These are phyloP conservation scores for Calonectria multiphialidica DNA, from an alignment of 2,329 filamentous ascomycete genomes.

Conservation along the genomic window DNA sequence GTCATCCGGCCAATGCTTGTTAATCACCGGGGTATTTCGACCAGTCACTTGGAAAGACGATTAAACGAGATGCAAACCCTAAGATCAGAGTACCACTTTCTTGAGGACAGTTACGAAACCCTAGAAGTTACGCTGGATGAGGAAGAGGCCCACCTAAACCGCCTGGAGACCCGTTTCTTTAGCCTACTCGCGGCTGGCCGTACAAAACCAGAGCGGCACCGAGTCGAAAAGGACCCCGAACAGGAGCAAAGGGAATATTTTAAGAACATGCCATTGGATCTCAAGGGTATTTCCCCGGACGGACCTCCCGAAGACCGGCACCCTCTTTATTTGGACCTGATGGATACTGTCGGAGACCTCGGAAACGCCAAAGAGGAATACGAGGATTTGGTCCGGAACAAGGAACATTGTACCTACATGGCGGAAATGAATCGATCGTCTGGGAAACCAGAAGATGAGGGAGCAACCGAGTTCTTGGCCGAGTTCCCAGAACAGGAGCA, in stretches of 20 bases:
- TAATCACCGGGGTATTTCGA: constrained; percentile 37
- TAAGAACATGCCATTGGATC: constrained; percentile 46
- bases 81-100: constrained; percentile 52
- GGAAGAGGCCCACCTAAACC: constrained; percentile 50
- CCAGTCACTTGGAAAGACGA: constrained; percentile 43
- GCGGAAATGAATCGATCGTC: constrained; percentile 47
- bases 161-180: constrained; percentile 54
- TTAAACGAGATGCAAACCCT: constrained; percentile 52
- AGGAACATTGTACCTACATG: constrained; percentile 53
- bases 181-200: constrained; percentile 50
- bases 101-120: constrained; percentile 52
- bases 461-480: constrained; percentile 56
- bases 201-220: constrained; percentile 24
- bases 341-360: constrained; percentile 58
- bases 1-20: constrained; percentile 52
- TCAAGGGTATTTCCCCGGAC: constrained; percentile 51
- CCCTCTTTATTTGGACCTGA: constrained; percentile 59
- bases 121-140: constrained; percentile 51
- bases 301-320: constrained; percentile 56
- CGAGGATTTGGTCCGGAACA: constrained; percentile 56
- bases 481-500: constrained; percentile 55
- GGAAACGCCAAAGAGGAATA: constrained; percentile 61
- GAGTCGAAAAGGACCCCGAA: constrained; percentile 17
- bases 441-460: constrained; percentile 49
- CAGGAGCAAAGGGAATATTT: constrained; percentile 19